A percentile compares a stretch with the other conserved stretches of the same genome.
Evolutionary conservation across 2,329 filamentous ascomycete species (phyloP).

Genomic region (Nemania sp.): DNA sequence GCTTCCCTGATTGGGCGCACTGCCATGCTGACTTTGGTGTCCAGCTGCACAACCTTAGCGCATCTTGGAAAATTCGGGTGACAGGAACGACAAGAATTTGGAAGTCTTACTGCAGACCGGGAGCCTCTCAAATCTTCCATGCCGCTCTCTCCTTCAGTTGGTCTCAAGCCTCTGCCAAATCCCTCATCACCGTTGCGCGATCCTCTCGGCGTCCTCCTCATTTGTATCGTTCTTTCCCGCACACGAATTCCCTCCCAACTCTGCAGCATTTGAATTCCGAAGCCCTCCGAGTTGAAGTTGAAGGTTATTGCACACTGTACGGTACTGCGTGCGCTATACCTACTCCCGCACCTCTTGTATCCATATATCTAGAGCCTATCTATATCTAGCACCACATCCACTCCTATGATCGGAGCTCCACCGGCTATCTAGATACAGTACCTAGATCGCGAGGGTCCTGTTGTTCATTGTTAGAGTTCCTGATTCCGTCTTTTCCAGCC

Average conservation of each 20-base stretch:
- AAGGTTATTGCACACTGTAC: background rate
- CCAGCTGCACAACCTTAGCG: slow-evolving; percentile 35
- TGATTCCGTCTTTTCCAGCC: slow-evolving; percentile 33
- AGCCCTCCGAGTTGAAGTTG: slow-evolving; percentile 37
- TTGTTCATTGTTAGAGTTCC: slow-evolving; percentile 19
- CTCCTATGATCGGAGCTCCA: slow-evolving; percentile 46
- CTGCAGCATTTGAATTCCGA: slow-evolving; percentile 36
- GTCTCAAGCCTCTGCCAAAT: slow-evolving; percentile 31
- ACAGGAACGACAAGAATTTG: slow-evolving; percentile 34
- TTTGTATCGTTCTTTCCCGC: slow-evolving; percentile 26
- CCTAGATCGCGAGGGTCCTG: slow-evolving; percentile 37
- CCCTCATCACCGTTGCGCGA: slow-evolving; percentile 34
- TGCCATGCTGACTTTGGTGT: background rate
- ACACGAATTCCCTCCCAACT: slow-evolving; percentile 33
- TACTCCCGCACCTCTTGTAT: background rate
- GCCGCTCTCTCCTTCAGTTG: slow-evolving; percentile 25
- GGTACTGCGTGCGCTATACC: background rate
- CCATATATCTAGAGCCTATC: background rate
- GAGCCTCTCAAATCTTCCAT: slow-evolving; percentile 19
- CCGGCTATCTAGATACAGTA: slow-evolving; percentile 30
- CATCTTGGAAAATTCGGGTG: slow-evolving; percentile 37
- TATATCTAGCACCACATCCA: slow-evolving; percentile 29
- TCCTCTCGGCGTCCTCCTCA: slow-evolving; percentile 8
- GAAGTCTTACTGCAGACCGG: slow-evolving; percentile 31
- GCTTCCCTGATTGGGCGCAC: slow-evolving; percentile 32